A percentile compares a stretch with the other conserved stretches of the same genome.
phyloP scores from a whole-genome alignment of 768 basidiomycete species.

The Leccinum aurantiacum region DNA sequence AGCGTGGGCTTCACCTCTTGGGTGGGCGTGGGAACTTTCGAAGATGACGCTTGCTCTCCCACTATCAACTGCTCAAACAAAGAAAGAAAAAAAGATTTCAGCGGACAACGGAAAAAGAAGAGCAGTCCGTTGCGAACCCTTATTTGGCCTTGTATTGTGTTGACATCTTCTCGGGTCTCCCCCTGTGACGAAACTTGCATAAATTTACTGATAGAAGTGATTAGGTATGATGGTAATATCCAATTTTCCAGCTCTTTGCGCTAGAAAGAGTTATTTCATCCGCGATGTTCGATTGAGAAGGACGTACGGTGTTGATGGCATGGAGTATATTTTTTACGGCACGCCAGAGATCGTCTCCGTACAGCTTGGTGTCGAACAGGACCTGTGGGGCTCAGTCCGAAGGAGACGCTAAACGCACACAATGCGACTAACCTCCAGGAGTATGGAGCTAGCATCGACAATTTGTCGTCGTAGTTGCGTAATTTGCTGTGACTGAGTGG shows the following conservation, averaged over 20 bases:
- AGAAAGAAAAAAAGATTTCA: conserved; percentile 38
- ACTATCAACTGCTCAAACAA: conserved; percentile 45
- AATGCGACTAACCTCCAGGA: conserved; percentile 43
- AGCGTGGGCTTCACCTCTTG: conserved; percentile 11
- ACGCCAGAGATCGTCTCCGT: conserved; percentile 24
- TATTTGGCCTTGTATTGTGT: conserved; percentile 44
- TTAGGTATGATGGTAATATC: conserved; percentile 43
- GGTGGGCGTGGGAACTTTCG: conserved; percentile 11
- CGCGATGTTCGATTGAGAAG: conserved; percentile 3
- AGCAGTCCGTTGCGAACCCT: conserved; percentile 57
- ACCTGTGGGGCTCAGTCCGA: conserved; percentile 13
- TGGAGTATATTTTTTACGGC: conserved; percentile 23
- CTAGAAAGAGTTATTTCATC: conserved; percentile 36
- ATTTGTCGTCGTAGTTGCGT: conserved; percentile 44
- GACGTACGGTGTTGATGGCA: conserved; percentile 28
- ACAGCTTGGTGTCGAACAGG: conserved; percentile 27
- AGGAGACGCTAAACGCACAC: not conserved
- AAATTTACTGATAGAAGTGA: conserved; percentile 35
- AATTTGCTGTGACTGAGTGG: conserved; percentile 28
- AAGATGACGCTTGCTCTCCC: conserved; percentile 19
- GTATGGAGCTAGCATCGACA: conserved; percentile 48
- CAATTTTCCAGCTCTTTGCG: conserved; percentile 43
- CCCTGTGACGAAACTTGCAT: conserved; percentile 26
- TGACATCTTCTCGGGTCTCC: conserved; percentile 21
- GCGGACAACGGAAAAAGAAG: conserved; percentile 37